Evolutionary conservation across 1,139 yeast species (phyloP).

Genomic region (Suhomyces panamericanus): DNA sequence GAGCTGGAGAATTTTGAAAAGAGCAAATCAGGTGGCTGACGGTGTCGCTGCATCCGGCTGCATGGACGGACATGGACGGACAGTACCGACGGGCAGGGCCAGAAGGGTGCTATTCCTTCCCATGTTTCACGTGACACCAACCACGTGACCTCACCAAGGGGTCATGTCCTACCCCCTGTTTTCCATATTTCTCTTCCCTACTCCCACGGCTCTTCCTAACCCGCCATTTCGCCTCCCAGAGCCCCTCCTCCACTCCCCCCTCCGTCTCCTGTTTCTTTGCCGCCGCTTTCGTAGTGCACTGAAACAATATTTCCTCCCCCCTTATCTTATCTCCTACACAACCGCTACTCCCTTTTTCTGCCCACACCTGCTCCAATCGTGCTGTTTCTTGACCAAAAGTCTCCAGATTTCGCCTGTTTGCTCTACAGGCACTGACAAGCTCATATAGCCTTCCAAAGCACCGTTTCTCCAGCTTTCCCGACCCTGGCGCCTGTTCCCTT

Average conservation of each 20-base stretch:
- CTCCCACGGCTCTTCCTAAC: not conserved
- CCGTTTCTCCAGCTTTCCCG: too few relatives aligned
- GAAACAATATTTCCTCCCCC: conserved; percentile 2
- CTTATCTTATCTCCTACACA: conserved; percentile 9
- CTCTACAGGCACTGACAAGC: too few relatives aligned
- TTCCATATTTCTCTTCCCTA: not conserved
- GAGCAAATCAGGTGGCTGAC: too few relatives aligned
- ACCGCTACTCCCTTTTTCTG: not conserved
- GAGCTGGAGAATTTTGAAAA: too few relatives aligned
- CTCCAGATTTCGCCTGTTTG: too few relatives aligned
- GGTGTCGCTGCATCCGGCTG: too few relatives aligned
- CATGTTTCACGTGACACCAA: not conserved
- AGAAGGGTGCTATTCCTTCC: too few relatives aligned
- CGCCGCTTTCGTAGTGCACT: conserved; percentile 1
- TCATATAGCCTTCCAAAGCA: too few relatives aligned
- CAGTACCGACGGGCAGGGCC: too few relatives aligned
- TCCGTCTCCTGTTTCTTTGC: not conserved
- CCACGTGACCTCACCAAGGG: not conserved
- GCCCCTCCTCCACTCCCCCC: not conserved
- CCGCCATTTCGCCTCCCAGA: not conserved
- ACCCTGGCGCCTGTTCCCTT: not conserved
- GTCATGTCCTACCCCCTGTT: not conserved
- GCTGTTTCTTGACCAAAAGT: too few relatives aligned
- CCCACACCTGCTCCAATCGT: not conserved
- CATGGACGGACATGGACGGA: too few relatives aligned